Base-by-base conservation (phyloP, 2,329 filamentous ascomycete species). In the Diaporthe vaccinii region DNA sequence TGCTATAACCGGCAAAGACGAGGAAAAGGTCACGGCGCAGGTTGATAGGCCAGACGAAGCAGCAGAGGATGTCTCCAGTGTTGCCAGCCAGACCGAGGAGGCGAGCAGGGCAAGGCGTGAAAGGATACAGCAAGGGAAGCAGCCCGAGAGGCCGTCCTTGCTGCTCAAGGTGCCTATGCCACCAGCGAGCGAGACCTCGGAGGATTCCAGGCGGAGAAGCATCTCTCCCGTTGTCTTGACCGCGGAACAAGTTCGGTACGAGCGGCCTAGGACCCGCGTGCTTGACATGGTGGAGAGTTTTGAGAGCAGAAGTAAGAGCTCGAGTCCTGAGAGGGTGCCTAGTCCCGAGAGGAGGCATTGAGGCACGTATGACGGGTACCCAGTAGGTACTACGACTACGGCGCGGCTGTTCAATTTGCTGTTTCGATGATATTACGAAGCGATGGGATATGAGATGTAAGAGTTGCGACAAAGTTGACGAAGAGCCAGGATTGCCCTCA, bases 261-360 rank as follows among this genome's bases (percentile, higher is more conserved):
- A 86, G 78, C 81, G 81, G 75, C 84, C 87, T 14, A 80, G 83
- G 77, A 87, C 86, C 20, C 81, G 85, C 49, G 90, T 91, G 39
- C 80, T 89, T 62, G 84, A 86, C 61, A 90, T 91, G 88, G 89
- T 91, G 53, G 85, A 91, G 78, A 86, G 83, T 75, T 85, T 91
- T 75, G 90, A 91, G 84, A 85, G 81, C 46, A 81, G 82, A 72
- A 89, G 86, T 76, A 82, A 84, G 57, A 84, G 85, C 34, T 80
- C 78, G 6, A 89, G 87, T 75, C 83, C 86, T 31, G 80, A 69
- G 6, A 72, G 58, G 46, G 62, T 46, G 46, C 22, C 44, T 2
- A 89, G 87, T 75, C 83, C 86, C 36, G 80, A 69, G 1, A 72
- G 36, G 44, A 73, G 55, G 46, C 20, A n/a, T 9, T 65, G 31